Percentiles rank a stretch among this genome's conserved stretches.
Evolutionary conservation across 208 protist species (phyloP).

Genomic region (Acanthamoeba royreba): DNA sequence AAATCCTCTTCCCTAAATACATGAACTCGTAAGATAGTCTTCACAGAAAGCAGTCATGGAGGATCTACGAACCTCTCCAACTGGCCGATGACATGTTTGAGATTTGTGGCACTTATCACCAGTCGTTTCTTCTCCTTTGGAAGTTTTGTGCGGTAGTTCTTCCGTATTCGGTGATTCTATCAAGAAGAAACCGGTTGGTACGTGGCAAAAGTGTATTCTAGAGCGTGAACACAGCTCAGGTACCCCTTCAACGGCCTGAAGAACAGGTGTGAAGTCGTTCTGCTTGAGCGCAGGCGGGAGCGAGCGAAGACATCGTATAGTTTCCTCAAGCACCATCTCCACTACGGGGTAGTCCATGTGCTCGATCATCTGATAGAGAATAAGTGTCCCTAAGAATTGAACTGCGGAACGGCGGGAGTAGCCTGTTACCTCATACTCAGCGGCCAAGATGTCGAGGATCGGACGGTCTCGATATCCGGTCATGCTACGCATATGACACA

Average conservation of each 20-base stretch:
- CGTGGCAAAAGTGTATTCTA: not conserved
- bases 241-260: not conserved
- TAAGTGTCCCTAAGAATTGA: not conserved
- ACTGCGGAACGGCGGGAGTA: not conserved
- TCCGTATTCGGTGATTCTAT: not conserved
- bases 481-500: not conserved
- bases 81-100: constrained; percentile 7
- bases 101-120: not conserved
- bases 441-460: not conserved
- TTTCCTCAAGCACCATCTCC: not conserved
- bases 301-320: not conserved
- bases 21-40: not conserved
- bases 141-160: not conserved
- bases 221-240: not conserved
- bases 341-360: constrained; percentile 5
- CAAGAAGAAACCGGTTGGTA: not conserved
- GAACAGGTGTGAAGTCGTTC: constrained; percentile 1
- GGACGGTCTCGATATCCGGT: not conserved
- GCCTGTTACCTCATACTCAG: not conserved
- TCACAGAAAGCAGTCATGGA: not conserved
- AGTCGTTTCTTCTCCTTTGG: not conserved
- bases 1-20: not conserved
- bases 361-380: not conserved
- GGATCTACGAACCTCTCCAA: not conserved
- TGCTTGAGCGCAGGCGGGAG: not conserved